Evolutionary conservation across 2,329 filamentous ascomycete species (phyloP), one percentile per base, ranked within the genome.

Genomic region (Colletotrichum endophyticum): DNA sequence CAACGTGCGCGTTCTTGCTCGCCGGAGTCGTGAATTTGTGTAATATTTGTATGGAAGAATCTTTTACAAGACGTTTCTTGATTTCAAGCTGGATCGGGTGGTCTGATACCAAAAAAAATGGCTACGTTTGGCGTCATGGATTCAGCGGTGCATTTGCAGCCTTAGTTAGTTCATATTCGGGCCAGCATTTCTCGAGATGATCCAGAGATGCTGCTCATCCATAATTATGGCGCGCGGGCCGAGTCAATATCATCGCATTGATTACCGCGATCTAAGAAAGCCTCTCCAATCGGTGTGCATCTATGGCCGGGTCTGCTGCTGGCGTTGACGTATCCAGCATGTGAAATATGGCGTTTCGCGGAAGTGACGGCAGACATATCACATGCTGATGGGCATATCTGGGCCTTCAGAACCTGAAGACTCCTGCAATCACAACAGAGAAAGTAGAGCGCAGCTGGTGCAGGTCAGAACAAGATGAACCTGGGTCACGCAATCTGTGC

Each of bases 1-100:
- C 83, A 96, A 97, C 79, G 87, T 94, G 44, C 88, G 92, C 22
- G 87, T 92, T 32, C 84, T 95, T 39, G 89, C 90, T 0, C 84
- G 87, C 62, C 87, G 86, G 73, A 85, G 84, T 39, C 80, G 80
- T 30, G 86, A 87, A 2, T 81, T 85, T 56, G 63, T 78, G 72
- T 77, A 75, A 72, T 61, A 72, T 28, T 25, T 69, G 61, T 62
- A 44, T n/a, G 49, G 34, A 49, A 59, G 68, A 49, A 66, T 49
- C 32, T 59, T 36, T 25, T 8, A 53, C 53, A 64, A 64, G 32
- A 39, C 32, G n/a, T 53, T 12, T 61, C 16, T 49, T 66, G 34
- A 27, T 44, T 75, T 49, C 28, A 44, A 75, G 70, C 56, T 64
- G 44, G 59, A 59, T 70, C 32, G 66, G 74, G 74, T 53, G 74